Base-by-base conservation (phyloP, 805 yeast species). In the Blastobotrys muscicola region DNA sequence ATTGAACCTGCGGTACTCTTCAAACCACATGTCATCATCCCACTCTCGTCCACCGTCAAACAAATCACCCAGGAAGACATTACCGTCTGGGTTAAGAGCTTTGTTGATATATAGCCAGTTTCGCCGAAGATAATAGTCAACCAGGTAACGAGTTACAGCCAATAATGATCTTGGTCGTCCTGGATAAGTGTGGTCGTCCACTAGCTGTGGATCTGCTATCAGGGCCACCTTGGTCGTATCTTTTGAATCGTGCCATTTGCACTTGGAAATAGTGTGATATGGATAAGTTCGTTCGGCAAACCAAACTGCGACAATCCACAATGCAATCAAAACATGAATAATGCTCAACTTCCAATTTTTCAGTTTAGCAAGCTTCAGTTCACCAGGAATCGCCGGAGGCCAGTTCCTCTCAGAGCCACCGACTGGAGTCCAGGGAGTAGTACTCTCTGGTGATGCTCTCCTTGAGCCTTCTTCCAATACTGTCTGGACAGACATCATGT, bases 41-140 rank as follows among this genome's bases (percentile, higher is more conserved):
- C 95, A 87, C 43, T 80, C 81, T 45, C 98, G 70, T 0, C 97
- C 97, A 9, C 97, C 97, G 63, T 92, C 98, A 58, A 90, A 83
- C 52, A 90, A 62, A 59, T 92, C 98, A 2, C 98, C 98, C 23
- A 92, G 64, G 58, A 86, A 90, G 4, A 90, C 62, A 3, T 78
- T 76, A 1, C 82, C 68, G 54, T 87, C 82, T 0, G 97, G 96
- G 31, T 76, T 75, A 42, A 92, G 68, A 2, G 64, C 50, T 6
- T 64, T 50, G 48, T 82, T 81, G 33, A 81, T 62, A 46, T 68
- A 67, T 52, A 74, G 72, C 71, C 85, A 78, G 59, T 90, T 87
- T 43, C 87, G 71, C 49, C 75, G 80, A 52, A 86, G 79, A 55
- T 85, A 89, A 50, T 82, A 78, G 59, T 92, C 98, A 11, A 83